Base-by-base conservation (phyloP, 1,284 basidiomycete species). In the Apiotrichum akiyoshidainum region DNA sequence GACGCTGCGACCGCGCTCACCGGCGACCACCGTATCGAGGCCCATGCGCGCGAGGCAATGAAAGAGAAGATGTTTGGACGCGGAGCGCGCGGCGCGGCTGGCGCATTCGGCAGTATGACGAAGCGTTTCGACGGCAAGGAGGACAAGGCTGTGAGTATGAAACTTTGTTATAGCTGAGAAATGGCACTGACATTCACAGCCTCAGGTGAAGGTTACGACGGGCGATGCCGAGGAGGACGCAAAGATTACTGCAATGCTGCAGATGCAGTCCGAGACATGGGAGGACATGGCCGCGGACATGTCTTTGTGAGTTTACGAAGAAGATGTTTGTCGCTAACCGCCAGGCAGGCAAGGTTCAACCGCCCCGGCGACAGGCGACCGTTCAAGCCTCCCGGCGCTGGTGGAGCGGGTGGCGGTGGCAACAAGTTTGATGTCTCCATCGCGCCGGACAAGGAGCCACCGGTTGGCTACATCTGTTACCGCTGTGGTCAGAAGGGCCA, bases 401-500 rank as follows among this genome's bases (percentile, higher is more conserved):
- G 84, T 46, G 47, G 46, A 16, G 12, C 37, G 37, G 37, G 37
- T 37, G 40, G 26, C n/a, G 34, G 22, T 11, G 47, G 41, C 52
- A 26, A 47, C 46, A 68, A 73, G 58, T 66, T 77, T 61, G 74
- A 77, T 52, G 74, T 67, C 48, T 65, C 65, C 44, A 56, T 76
- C 55, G 78, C 80, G 33, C 81, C 95, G 0, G 75, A 77, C 59
- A 73, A 72, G 54, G 75, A 77, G 54, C 73, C 72, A 11, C 93
- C 93, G 19, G 83, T 89, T 5, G 96, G 94, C 56, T 99, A 99
- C 80, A 93, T 99, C n/a, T 99, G 96, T 76, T 98, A 98, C 77
- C 87, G 96, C 42, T 99, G 96, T 79, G 94, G 94, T 45, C 89
- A 96, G 79, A 96, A 97, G 85, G 93, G 93, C 34, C 96, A 99